Evolutionary conservation across 768 basidiomycete genomes (phyloP).

Genomic region (Galerina marginata): DNA sequence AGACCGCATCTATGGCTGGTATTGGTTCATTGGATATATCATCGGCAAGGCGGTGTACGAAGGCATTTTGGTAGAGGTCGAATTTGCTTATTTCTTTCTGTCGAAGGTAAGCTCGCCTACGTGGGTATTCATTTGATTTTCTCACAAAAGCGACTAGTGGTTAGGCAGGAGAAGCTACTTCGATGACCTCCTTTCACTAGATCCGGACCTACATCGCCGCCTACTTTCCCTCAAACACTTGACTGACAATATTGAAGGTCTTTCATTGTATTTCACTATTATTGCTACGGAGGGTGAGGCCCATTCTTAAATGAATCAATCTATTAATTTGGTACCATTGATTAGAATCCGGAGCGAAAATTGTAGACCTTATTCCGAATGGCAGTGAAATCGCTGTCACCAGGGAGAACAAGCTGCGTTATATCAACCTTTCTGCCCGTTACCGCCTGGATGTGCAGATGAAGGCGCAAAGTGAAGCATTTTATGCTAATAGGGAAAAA

Average conservation of each 20-base stretch:
- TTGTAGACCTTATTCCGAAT: conserved; percentile 22
- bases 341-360: conserved; percentile 25
- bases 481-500: neutral
- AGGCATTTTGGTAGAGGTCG: conserved; percentile 92
- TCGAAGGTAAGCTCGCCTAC: conserved; percentile 60
- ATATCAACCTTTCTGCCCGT: conserved; percentile 89
- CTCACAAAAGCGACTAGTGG: conserved; percentile 58
- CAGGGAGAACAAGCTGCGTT: conserved; percentile 52
- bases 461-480: conserved; percentile 77
- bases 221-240: conserved; percentile 94
- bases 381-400: conserved; percentile 33
- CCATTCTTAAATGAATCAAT: neutral
- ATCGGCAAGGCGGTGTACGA: conserved; percentile 97
- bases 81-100: conserved; percentile 95
- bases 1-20: conserved; percentile 92
- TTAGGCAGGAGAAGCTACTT: conserved; percentile 90
- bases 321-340: no score
- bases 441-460: conserved; percentile 92
- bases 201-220: conserved; percentile 91
- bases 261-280: conserved; percentile 90
- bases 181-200: conserved; percentile 91
- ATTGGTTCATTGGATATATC: conserved; percentile 89
- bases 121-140: neutral
- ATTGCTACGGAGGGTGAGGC: conserved; percentile 80
- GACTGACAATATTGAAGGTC: conserved; percentile 83